Conservation (phyloP, 1,139 yeast genomes). For the Suhomyces wounanorum region DNA sequence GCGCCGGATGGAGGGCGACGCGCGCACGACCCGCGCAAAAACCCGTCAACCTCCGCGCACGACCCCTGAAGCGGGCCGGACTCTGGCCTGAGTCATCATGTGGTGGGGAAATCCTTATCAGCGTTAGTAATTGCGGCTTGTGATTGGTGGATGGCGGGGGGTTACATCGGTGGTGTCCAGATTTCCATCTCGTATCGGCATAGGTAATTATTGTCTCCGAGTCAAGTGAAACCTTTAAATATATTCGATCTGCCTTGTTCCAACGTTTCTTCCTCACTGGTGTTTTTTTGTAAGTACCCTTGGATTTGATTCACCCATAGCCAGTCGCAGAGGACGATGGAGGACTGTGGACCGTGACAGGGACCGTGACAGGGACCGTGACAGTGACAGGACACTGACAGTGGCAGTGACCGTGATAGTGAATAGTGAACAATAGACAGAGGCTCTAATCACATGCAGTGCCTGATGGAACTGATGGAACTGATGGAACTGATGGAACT, state of each 20-base stretch:
- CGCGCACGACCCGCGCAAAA: slow-evolving; percentile 4
- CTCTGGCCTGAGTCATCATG: slow-evolving; percentile 5
- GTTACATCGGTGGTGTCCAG: not conserved
- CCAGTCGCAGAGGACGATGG: not conserved
- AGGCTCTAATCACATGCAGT: too few relatives aligned
- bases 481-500: too few relatives aligned
- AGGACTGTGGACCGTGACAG: not conserved
- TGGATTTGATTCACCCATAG: not conserved
- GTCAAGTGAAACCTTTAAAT: slow-evolving; percentile 1
- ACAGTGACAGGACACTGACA: not conserved
- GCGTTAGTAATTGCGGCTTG: slow-evolving; percentile 2
- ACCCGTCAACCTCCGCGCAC: not conserved
- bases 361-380: too few relatives aligned
- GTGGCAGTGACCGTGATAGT: too few relatives aligned
- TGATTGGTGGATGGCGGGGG: slow-evolving; percentile 7
- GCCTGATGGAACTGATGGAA: too few relatives aligned
- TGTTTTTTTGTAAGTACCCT: slow-evolving; percentile 4
- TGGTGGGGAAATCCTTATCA: slow-evolving; percentile 11
- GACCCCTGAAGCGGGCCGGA: slow-evolving; percentile 9
- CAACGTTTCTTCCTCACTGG: not conserved
- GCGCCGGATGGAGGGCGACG: slow-evolving; percentile 4
- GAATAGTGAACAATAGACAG: not conserved
- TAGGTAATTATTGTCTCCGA: slow-evolving; percentile 1
- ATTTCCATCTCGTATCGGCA: slow-evolving; percentile 5
- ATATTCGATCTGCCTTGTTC: not conserved